Evolutionary conservation across 2,329 filamentous ascomycete genomes (phyloP), one percentile per base, ranked within the genome.

Genomic region (Cladobotryum mycophilum): DNA sequence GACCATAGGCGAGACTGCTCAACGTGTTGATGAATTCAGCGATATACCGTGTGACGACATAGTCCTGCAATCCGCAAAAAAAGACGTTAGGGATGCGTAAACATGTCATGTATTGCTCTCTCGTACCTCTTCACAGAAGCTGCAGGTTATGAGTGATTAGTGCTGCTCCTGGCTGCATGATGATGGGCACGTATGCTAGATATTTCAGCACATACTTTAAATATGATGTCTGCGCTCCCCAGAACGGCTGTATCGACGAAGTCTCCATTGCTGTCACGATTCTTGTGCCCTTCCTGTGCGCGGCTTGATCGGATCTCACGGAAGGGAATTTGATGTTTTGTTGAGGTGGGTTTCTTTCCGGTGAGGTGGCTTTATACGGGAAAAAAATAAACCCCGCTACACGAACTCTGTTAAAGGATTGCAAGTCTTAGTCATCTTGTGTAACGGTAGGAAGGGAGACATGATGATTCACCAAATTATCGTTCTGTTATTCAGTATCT

Each of bases 21-120:
- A 73, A 53, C 1, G 70, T 73, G 52, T 74, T 74, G 55, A 73
- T 67, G 36, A 74, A 73, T 45, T 74, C 71, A 5, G 69, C 71
- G 17, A 73, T 60, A 33, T 70, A 73, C 17, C 67, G 60, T 8
- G 71, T 73, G 12, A 74, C 57, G 8, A 68, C 62, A 60, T 74
- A 74, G 25, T 67, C 64, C 64, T 65, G 36, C 18, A 7, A 42
- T 20, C 5, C n/a, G 25, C 41, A 5, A 14, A 35, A 3, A 15
- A 47, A 38, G 17, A 25, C 35, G n/a, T 4, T 40, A 15, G 34
- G 38, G 12, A 45, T 12, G 5, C 44, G 33, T 11, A 17, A 37
- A 18, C 42, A 22, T 37, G 5, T 33, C 33, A 38, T 20, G 18
- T 30, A 9, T 46, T 20, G 20, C 7, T 13, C 13, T 18, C 18